phyloP scores from a whole-genome alignment of 2,329 filamentous ascomycete genomes.

The Sporothrix protearum region DNA sequence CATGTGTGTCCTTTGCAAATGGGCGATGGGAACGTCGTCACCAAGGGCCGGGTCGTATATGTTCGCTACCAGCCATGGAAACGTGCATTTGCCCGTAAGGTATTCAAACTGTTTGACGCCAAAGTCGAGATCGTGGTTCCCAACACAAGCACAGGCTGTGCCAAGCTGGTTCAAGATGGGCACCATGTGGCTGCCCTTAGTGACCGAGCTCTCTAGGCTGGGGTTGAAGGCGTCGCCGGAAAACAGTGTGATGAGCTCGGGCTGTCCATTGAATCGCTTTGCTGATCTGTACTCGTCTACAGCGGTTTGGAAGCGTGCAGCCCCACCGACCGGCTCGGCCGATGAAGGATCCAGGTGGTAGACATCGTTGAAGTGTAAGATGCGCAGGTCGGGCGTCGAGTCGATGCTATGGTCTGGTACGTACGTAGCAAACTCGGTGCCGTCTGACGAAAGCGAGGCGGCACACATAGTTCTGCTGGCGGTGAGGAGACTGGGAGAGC shows the following conservation, averaged over 20 bases:
- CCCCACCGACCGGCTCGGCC: conserved; percentile 77
- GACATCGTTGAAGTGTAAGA: conserved; percentile 91
- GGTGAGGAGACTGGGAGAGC: not conserved
- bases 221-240: conserved; percentile 93
- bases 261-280: conserved; percentile 57
- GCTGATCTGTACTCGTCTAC: conserved; percentile 69
- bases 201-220: conserved; percentile 81
- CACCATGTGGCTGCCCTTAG: conserved; percentile 89
- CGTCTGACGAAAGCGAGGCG: not conserved
- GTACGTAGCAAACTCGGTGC: conserved; percentile 23
- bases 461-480: conserved; percentile 5
- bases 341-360: conserved; percentile 78
- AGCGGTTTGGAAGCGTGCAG: conserved; percentile 74
- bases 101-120: conserved; percentile 76
- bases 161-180: conserved; percentile 74
- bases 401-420: conserved; percentile 32
- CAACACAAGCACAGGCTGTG: conserved; percentile 77
- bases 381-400: conserved; percentile 63
- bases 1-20: conserved; percentile 71
- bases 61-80: conserved; percentile 88
- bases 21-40: conserved; percentile 68
- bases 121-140: conserved; percentile 93
- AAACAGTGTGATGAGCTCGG: conserved; percentile 72
- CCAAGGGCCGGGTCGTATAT: conserved; percentile 80
- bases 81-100: conserved; percentile 69